Conservation (phyloP, 2,329 filamentous ascomycete species). For the Alternaria brassicae region DNA sequence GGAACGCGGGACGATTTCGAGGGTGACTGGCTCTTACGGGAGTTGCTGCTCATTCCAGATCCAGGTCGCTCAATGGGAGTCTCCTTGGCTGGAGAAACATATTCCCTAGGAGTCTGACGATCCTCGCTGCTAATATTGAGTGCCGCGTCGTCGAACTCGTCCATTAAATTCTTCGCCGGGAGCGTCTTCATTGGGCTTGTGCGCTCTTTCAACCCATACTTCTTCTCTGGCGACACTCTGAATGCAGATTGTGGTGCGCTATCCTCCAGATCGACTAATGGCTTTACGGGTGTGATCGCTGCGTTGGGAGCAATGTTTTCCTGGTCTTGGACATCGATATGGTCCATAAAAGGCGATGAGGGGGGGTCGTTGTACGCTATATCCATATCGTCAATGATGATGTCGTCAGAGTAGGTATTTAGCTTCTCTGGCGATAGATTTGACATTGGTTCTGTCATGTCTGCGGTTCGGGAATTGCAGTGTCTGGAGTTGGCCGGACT, state of each 20-base stretch:
- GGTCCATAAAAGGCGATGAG: constrained; percentile 58
- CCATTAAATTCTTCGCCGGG: constrained; percentile 37
- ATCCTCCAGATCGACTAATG: constrained; percentile 31
- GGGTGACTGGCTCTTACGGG: constrained; percentile 39
- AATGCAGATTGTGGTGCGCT: constrained; percentile 42
- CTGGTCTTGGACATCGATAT: constrained; percentile 51
- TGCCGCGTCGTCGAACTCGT: constrained; percentile 35
- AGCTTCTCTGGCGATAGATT: constrained; percentile 40
- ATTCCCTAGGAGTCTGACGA: constrained; percentile 33
- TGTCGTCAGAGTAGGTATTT: constrained; percentile 31
- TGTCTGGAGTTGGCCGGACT: constrained; percentile 24
- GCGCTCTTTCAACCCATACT: constrained; percentile 34
- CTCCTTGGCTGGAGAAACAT: constrained; percentile 35
- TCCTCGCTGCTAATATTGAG: constrained; percentile 5
- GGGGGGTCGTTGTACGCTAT: constrained; percentile 52
- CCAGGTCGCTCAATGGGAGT: constrained; percentile 29
- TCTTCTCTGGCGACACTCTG: constrained; percentile 44
- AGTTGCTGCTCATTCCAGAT: constrained; percentile 36
- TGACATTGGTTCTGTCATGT: constrained; percentile 45
- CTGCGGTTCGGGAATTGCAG: constrained; percentile 14
- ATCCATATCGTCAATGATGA: constrained; percentile 39
- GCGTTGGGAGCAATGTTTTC: constrained; percentile 45
- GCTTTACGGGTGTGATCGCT: constrained; percentile 35
- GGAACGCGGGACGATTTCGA: constrained; percentile 35
- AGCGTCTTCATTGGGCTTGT: constrained; percentile 43